Base-by-base conservation (phyloP, 768 basidiomycete genomes). In the Mycena venus region DNA sequence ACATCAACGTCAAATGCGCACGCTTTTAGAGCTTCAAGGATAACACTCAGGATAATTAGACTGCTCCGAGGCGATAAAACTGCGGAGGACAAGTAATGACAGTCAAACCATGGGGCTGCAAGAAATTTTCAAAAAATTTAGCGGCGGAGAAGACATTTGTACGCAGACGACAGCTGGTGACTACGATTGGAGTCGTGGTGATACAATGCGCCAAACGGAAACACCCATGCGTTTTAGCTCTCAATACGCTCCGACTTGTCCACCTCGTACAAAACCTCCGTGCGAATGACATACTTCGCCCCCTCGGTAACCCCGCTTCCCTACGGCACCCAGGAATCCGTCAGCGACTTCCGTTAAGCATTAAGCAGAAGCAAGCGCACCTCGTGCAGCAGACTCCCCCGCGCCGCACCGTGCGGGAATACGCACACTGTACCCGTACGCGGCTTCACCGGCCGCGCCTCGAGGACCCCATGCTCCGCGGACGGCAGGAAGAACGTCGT, bases 401-500 rank as follows among this genome's bases (percentile, higher is more conserved):
- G 72, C 31, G 84, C 82, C 2, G 82, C 83, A 0, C 84, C 84
- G 66, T 85, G 84, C 72, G 87, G 89, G 80, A 91, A 91, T 47
- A 89, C 85, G 42, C 87, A 83, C 0, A 89, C 88, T 3, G 88
- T 86, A 0, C 90, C 90, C 3, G 85, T 83, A 17, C 86, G 78
- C 0, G 90, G 90, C 63, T 84, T 83, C 21, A 91, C 86, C 2
- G 87, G 86, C 25, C 85, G 83, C 21, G 90, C 88, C 67, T 89
- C 85, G 51, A 91, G 83, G 11, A 86, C 80, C 19, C 87, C 88
- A 15, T 82, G 82, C 0, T 79, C 77, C 1, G 82, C 75, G 0
- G 87, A 87, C 1, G 89, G 90, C 8, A 90, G 79, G 82, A 90
- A 91, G 81, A 90, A 91, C 3, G 90, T 91, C 7, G 90, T 91